Base-by-base conservation (phyloP, 2,329 filamentous ascomycete species). In the Ophiostoma sp. region DNA sequence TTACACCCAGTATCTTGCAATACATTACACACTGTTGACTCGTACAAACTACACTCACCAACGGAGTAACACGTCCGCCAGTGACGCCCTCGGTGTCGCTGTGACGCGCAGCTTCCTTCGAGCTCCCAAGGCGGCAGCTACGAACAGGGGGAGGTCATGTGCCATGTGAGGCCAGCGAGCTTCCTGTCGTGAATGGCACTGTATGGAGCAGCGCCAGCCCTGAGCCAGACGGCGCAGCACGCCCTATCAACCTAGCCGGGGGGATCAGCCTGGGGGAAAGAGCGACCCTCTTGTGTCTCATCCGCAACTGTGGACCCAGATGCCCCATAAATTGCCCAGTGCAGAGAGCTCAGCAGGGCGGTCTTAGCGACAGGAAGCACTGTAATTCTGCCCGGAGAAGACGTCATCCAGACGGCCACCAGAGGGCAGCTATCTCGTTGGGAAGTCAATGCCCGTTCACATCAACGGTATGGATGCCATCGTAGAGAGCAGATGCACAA, bases 251-350 rank as follows among this genome's bases (percentile, higher is more conserved):
- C 45, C 64, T 50, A n/a, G 48, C 31, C n/a, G 48, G 48, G 28
- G 45, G 11, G 66, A 55, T 15, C 63, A 48, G 63, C 39, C 39
- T 36, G 28, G 64, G 64, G 45, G 25, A 33, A 68, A 50, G 28
- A 45, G 42, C 12, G 25, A n/a, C 42, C 42, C n/a, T 19, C 42
- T 11, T 36, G 17, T 69, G 66, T 69, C 45, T 69, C 66, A 33
- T 19, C 69, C 22, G 28, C 28, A 66, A 19, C 48, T n/a, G 45
- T 72, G 70, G 70, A 45, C 9, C 70, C 17, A 11, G 12, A 12
- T 8, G 45, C 45, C 45, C 70, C 70, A 71, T 61, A 71, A 52
- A 71, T 71, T 64, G 31, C 57, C 59, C 70, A 71, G 70, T 71
- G 70, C 70, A 42, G 70, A 52, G 59, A 64, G 70, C 55, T 61